Evolutionary conservation across 108 stramenopile species (phyloP).

Genomic region (Skeletonema menzelii): DNA sequence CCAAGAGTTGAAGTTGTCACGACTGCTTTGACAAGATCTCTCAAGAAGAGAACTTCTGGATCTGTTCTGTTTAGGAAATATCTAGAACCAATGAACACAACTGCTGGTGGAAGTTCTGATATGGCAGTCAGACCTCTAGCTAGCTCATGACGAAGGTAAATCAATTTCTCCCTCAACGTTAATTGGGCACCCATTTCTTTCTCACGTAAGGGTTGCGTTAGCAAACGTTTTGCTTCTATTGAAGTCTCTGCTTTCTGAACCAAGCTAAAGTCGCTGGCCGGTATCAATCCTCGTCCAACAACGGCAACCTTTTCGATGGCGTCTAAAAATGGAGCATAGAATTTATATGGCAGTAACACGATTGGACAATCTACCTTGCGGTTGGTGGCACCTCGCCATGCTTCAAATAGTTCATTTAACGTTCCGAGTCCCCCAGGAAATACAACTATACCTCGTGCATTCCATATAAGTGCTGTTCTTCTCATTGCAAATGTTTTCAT

Average conservation of each 20-base stretch:
- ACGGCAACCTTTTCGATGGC: constrained; percentile 27
- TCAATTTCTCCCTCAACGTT: constrained; percentile 32
- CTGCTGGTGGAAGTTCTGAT: constrained; percentile 22
- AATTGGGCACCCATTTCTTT: constrained; percentile 35
- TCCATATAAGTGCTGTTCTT: constrained; percentile 40
- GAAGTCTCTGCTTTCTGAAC: constrained; percentile 18
- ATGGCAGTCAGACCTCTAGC: constrained; percentile 30
- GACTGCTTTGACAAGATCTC: constrained; percentile 1
- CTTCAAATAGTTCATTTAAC: constrained; percentile 35
- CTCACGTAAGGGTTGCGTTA: constrained; percentile 21
- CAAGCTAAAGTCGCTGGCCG: constrained; percentile 23
- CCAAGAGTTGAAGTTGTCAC: constrained; percentile 8
- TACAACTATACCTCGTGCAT: constrained; percentile 31
- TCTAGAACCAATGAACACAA: constrained; percentile 26
- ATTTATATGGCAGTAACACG: constrained; percentile 17
- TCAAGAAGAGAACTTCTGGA: constrained; percentile 18
- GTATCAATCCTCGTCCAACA: constrained; percentile 4
- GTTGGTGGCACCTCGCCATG: constrained; percentile 26
- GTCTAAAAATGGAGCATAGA: constrained; percentile 29
- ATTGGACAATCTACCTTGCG: constrained; percentile 30
- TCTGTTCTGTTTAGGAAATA: constrained; percentile 14
- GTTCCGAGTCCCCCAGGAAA: constrained; percentile 40
- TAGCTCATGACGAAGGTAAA: constrained; percentile 35
- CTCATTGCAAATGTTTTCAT: constrained; percentile 30
- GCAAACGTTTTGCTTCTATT: constrained; percentile 9